Evolutionary conservation across 257 asterid species (phyloP), one percentile per base, ranked within the genome.

Genomic region (Nicotiana attenuata): DNA sequence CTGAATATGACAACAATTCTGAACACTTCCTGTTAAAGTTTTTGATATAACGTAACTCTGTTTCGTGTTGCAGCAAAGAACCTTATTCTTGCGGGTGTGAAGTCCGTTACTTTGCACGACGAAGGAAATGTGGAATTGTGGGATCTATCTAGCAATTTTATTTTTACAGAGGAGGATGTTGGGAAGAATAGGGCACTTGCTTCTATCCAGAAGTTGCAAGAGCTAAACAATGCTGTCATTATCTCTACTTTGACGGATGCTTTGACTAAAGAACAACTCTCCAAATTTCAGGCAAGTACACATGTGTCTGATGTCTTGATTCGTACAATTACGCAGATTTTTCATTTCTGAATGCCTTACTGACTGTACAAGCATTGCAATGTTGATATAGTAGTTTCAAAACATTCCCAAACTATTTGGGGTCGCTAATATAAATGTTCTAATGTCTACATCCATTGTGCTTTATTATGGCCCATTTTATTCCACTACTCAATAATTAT

Each of bases 101-200:
- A 93, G 90, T 95, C 98, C 63, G 97, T 95, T 88, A 92, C 97
- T 7, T 84, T 95, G 90, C 98, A 95, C 17, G 98, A 95, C 82
- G 98, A 95, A 89, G 94, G 95, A 29, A 76, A 85, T 11, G 97
- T 95, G 80, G 97, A 95, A 76, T 83, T 95, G 82, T 95, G 98
- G 98, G 98, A 95, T 85, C 86, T 95, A 88, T 95, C 98, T 31
- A 87, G 98, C 87, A 95, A 91, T 89, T 95, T 95, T 85, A 69
- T 90, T 81, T 95, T 93, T 89, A 85, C 97, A 4, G 97, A 94
- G 90, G 89, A 85, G 61, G 98, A 95, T 86, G 53, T 93, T 86
- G 97, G 98, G 28, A 93, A 91, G 90, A 95, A 95, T 87, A 92
- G 98, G 88, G 98, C 98, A 81, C 91, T 92, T 10, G 94, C 93